A percentile compares a stretch with the other conserved stretches of the same genome.
Evolutionary conservation across 345 rosid species (phyloP).

Genomic region (Eucalyptus erythrocorys): DNA sequence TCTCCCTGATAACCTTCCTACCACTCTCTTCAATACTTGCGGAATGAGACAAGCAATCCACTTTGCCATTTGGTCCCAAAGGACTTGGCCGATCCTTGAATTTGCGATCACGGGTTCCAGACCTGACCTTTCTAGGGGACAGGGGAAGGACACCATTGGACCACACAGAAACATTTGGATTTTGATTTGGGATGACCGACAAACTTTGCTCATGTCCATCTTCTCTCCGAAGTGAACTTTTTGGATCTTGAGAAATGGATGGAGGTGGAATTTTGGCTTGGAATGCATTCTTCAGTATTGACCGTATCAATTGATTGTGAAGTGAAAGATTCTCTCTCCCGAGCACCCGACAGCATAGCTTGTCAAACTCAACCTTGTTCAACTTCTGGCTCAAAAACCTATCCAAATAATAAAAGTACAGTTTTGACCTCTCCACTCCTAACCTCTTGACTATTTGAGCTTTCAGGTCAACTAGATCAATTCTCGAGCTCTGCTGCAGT

Average conservation of each 20-base stretch:
- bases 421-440: constrained; percentile 18
- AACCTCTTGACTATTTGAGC: constrained; percentile 19
- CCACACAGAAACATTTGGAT: constrained; percentile 36
- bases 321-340: constrained; percentile 26
- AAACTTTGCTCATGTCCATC: constrained; percentile 46
- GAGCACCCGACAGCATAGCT: constrained; percentile 12
- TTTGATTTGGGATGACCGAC: constrained; percentile 34
- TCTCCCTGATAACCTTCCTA: constrained; percentile 25
- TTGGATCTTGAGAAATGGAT: constrained; percentile 21
- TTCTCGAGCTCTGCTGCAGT: constrained; percentile 59
- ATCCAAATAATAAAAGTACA: constrained; percentile 19
- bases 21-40: constrained; percentile 32
- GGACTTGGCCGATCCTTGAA: constrained; percentile 62
- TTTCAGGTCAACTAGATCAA: constrained; percentile 43
- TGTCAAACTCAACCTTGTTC: constrained; percentile 20
- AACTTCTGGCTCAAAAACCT: constrained; percentile 19
- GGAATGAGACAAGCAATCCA: constrained; percentile 17
- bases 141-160: constrained; percentile 64
- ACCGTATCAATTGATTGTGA: constrained; percentile 8
- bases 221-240: constrained; percentile 29
- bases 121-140: constrained; percentile 56
- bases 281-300: constrained; percentile 13
- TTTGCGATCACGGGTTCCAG: constrained; percentile 53
- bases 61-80: constrained; percentile 78
- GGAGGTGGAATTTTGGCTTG: constrained; percentile 60